Base-by-base conservation (phyloP, 2,329 filamentous ascomycete genomes). In the Pseudocercospora ulei region DNA sequence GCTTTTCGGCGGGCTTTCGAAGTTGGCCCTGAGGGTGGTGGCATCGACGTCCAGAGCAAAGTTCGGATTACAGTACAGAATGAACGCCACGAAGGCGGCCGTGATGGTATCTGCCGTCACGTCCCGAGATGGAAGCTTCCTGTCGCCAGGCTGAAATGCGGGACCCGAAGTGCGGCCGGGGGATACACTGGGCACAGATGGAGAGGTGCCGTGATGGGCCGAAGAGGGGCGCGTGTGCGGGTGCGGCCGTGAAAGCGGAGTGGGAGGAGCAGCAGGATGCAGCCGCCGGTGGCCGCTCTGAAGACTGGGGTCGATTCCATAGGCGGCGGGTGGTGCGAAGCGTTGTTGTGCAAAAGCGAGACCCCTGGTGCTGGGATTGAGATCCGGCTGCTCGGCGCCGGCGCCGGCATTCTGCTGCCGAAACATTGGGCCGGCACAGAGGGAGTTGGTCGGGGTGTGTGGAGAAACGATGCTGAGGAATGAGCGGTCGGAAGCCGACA, bases 11-110 rank as follows among this genome's bases (percentile, higher is more conserved):
- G 84, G 84, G 17, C 69, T 76, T 30, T 79, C 74, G 59, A 95
- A 94, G 7, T 76, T 76, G 52, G 82, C 82, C 41, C 78, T 75
- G 31, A 95, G 65, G 38, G 79, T 75, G 2, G 69, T 62, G 0
- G 82, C 80, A 61, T 92, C 80, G 27, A 74, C 73, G 9, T 76
- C 71, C n/a, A 70, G 59, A 2, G 80, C 70, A 34, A 94, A 78
- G 27, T 75, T 78, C 3, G 87, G 87, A 60, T 95, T 95, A 68
- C 87, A 94, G 62, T 86, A 84, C 41, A 95, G 70, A 53, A 95
- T 82, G 59, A 95, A 95, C 50, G 69, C 63, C 43, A 87, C 78
- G 58, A 87, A 95, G 35, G 83, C 79, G 58, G 88, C 76, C 55
- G 87, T 82, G 48, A 95, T 78, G 7, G 72, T 81, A 1, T 73